These are phyloP conservation scores for Alternaria sp. DNA, from an alignment of 2,329 filamentous ascomycete genomes.

Conservation along the genomic window DNA sequence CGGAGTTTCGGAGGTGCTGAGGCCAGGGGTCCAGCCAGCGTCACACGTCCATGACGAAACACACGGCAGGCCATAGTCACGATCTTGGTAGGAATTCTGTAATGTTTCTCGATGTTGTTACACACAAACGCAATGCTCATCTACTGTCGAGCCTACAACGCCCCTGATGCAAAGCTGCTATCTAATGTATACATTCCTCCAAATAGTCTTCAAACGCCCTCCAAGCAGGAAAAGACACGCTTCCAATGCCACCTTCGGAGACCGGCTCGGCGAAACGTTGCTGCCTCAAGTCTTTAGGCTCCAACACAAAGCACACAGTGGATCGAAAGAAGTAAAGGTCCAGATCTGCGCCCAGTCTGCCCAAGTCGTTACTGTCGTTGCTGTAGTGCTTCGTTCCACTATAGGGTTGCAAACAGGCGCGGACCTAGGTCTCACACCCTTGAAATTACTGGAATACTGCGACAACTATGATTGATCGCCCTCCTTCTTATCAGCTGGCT, in stretches of 20 bases:
- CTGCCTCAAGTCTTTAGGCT: not conserved
- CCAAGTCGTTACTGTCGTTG: conserved; percentile 30
- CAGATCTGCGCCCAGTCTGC: conserved; percentile 11
- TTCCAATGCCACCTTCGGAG: conserved; percentile 19
- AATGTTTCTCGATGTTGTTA: conserved; percentile 22
- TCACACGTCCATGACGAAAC: conserved; percentile 8
- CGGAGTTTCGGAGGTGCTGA: conserved; percentile 28
- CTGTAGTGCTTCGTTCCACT: conserved; percentile 10
- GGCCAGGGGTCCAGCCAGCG: conserved; percentile 12
- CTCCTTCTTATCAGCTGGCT: conserved; percentile 27
- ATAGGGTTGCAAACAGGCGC: not conserved
- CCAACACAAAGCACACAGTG: conserved; percentile 5
- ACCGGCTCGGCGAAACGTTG: conserved; percentile 23
- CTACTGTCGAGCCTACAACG: conserved; percentile 33
- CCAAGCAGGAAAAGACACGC: conserved; percentile 19
- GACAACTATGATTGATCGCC: conserved; percentile 7
- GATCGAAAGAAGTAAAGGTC: conserved; percentile 10
- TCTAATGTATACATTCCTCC: conserved; percentile 45
- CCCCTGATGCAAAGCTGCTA: conserved; percentile 40
- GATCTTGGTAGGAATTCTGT: conserved; percentile 1
- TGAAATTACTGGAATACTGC: conserved; percentile 4
- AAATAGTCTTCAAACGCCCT: conserved; percentile 29
- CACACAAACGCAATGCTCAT: conserved; percentile 22
- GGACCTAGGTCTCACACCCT: not conserved
- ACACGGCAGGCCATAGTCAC: not conserved